phyloP scores from a whole-genome alignment of 768 basidiomycete species.

The Pleurotus citrinopileatus region DNA sequence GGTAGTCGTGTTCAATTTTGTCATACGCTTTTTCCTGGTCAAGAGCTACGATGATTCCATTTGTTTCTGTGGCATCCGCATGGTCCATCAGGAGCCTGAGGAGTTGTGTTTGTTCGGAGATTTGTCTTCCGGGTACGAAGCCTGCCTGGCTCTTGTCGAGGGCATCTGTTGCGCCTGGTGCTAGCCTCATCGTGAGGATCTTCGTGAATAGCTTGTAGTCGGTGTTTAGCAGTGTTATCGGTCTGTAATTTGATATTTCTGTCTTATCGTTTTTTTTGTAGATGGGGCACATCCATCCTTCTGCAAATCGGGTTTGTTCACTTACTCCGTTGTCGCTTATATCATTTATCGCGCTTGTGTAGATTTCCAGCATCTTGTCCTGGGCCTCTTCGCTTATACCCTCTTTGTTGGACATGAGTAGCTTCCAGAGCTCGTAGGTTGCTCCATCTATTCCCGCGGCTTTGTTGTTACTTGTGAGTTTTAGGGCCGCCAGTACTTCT shows the following conservation, averaged over 20 bases:
- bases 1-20: conserved; percentile 29
- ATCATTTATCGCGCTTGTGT: conserved; percentile 20
- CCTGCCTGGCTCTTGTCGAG: conserved; percentile 37
- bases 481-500: conserved; percentile 16
- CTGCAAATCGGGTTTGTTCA: conserved; percentile 14
- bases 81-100: conserved; percentile 21
- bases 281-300: conserved; percentile 36
- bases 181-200: conserved; percentile 19
- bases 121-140: conserved; percentile 28
- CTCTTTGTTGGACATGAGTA: neutral
- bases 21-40: conserved; percentile 41
- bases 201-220: conserved; percentile 36
- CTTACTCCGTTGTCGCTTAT: conserved; percentile 24
- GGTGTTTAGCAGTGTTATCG: conserved; percentile 33
- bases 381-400: conserved; percentile 11
- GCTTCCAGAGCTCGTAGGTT: conserved; percentile 27
- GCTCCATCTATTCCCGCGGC: conserved; percentile 23
- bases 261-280: conserved; percentile 37
- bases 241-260: conserved; percentile 33
- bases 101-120: conserved; percentile 30
- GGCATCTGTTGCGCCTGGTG: conserved; percentile 12
- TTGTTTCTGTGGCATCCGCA: conserved; percentile 18
- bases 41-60: conserved; percentile 25
- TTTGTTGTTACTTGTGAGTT: conserved; percentile 14
- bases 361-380: conserved; percentile 2